phyloP scores from a whole-genome alignment of 176 grass and related monocot species.

The Stipa capillata region DNA sequence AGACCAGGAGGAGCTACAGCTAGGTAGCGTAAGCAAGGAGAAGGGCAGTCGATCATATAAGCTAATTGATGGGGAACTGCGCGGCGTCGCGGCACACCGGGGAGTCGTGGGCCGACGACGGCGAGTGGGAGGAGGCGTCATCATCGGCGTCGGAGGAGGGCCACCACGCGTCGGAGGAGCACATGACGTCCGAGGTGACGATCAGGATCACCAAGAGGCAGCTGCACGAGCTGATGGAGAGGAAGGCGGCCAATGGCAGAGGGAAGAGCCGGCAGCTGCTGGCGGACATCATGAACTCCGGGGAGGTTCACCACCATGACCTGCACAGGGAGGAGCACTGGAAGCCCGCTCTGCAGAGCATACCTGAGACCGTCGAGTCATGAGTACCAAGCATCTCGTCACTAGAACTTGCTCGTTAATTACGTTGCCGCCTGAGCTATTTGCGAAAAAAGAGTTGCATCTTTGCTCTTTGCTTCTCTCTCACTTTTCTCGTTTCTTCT shows the following conservation, averaged over 20 bases:
- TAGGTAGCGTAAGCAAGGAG: not conserved
- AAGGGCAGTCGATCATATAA: too few species aligned
- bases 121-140: slow-evolving; percentile 32
- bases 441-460: not conserved
- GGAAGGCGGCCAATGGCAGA: not conserved
- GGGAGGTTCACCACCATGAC: slow-evolving; percentile 35
- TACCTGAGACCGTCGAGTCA: slow-evolving; percentile 45
- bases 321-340: slow-evolving; percentile 32
- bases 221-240: slow-evolving; percentile 52
- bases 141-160: not conserved
- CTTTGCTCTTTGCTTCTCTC: not conserved
- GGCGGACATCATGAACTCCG: slow-evolving; percentile 56
- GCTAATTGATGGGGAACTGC: slow-evolving; percentile 67
- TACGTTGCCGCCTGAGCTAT: not conserved
- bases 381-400: not conserved
- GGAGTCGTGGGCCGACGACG: slow-evolving; percentile 50
- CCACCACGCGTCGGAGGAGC: not conserved
- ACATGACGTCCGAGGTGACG: slow-evolving; percentile 41
- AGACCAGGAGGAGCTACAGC: too few species aligned
- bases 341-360: slow-evolving; percentile 63
- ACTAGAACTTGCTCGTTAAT: not conserved
- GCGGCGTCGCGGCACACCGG: slow-evolving; percentile 11
- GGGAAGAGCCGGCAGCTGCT: slow-evolving; percentile 33
- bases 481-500: not conserved
- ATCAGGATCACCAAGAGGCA: slow-evolving; percentile 64